phyloP scores from a whole-genome alignment of 2,329 filamentous ascomycete genomes.

The Didymella lethalis region DNA sequence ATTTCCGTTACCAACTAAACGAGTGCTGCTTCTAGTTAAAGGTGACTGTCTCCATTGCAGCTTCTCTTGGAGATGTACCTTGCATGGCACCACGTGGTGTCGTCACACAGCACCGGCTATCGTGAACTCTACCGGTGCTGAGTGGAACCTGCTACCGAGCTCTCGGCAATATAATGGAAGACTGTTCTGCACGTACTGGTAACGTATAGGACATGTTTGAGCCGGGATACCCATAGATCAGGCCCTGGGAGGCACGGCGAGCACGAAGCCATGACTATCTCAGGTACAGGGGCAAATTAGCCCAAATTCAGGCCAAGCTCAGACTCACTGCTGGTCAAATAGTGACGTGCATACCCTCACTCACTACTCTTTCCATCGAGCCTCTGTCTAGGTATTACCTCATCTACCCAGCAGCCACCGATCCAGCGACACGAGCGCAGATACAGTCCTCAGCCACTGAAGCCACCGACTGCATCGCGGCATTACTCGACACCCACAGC shows the following conservation, averaged over 20 bases:
- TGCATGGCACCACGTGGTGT: conserved; percentile 10
- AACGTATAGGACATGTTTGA: conserved; percentile 5
- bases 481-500: conserved; percentile 1
- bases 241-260: neutral
- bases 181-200: neutral
- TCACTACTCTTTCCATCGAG: neutral
- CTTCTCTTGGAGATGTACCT: neutral
- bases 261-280: neutral
- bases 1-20: neutral
- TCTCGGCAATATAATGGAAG: neutral
- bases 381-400: neutral
- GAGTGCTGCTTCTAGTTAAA: neutral
- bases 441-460: conserved; percentile 5
- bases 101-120: conserved; percentile 2
- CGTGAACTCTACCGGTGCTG: neutral
- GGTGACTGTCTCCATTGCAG: neutral
- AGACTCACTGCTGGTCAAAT: neutral
- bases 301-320: conserved; percentile 1
- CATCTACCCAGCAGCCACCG: neutral
- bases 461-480: conserved; percentile 1
- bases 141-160: neutral
- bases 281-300: conserved; percentile 9
- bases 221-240: neutral
- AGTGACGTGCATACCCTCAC: neutral
- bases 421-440: neutral